Evolutionary conservation across 495 filamentous ascomycete genomes (phyloP).

Genomic region (Copromyces sp.): DNA sequence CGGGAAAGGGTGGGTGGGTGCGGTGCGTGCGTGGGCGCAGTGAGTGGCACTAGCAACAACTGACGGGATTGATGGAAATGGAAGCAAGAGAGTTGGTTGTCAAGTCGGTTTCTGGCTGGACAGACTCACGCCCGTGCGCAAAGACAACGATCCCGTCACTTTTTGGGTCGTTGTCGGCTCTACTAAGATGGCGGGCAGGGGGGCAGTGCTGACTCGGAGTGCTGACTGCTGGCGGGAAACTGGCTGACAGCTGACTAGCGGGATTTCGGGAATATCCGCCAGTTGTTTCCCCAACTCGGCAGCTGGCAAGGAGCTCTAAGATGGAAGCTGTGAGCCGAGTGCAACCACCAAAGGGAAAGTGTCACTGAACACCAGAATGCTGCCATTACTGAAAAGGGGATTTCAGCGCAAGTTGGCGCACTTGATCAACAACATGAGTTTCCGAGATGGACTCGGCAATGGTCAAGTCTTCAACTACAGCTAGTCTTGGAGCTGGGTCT

Average conservation of each 20-base stretch:
- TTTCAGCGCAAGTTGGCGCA: not conserved
- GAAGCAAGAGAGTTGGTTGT: not conserved
- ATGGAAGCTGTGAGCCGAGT: not conserved
- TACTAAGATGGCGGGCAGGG: not conserved
- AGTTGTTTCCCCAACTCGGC: not conserved
- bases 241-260: not conserved
- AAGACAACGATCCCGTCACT: not conserved
- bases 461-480: too few species aligned
- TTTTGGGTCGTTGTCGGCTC: not conserved
- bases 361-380: not conserved
- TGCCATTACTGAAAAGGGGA: not conserved
- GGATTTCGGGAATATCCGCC: not conserved
- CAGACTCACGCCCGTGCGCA: not conserved
- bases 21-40: slow-evolving; percentile 7
- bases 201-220: not conserved
- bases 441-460: too few species aligned
- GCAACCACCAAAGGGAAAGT: not conserved
- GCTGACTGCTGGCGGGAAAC: not conserved
- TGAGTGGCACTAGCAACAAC: slow-evolving; percentile 9
- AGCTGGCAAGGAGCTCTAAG: not conserved
- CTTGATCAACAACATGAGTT: not conserved
- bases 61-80: not conserved
- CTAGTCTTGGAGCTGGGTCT: too few species aligned
- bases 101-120: slow-evolving; percentile 18
- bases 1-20: not conserved